Evolutionary conservation across 1,284 basidiomycete genomes (phyloP).

Genomic region (Moesziomyces sp.): DNA sequence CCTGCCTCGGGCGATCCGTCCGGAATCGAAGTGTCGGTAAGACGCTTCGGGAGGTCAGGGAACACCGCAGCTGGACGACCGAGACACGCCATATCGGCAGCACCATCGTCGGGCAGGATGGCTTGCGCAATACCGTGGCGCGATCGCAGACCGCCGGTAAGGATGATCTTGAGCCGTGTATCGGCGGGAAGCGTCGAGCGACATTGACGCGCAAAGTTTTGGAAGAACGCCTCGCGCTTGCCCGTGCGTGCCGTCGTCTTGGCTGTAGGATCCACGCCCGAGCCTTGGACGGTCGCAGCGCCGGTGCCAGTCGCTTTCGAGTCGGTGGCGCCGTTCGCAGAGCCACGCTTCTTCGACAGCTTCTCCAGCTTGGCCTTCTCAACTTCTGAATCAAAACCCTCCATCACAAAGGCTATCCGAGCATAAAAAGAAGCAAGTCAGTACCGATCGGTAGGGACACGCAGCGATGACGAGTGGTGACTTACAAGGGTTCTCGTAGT

Average conservation of each 20-base stretch:
- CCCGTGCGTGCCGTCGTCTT: constrained; percentile 40
- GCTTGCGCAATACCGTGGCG: constrained; percentile 74
- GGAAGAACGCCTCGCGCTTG: constrained; percentile 71
- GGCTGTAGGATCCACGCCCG: constrained; percentile 30
- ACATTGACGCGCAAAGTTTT: constrained; percentile 69
- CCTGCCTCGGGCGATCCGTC: constrained; percentile 38
- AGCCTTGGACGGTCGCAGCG: constrained; percentile 18
- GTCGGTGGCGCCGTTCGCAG: constrained; percentile 12
- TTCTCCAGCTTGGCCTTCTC: constrained; percentile 48
- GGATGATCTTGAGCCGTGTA: constrained; percentile 73
- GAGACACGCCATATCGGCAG: constrained; percentile 77
- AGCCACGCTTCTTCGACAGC: constrained; percentile 11
- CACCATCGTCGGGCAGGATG: constrained; percentile 42
- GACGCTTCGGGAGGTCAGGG: constrained; percentile 73
- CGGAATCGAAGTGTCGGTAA: constrained; percentile 50
- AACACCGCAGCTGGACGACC: constrained; percentile 77
- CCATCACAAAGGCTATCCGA: constrained; percentile 53
- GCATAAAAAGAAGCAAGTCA: not conserved
- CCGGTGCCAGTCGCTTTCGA: constrained; percentile 17
- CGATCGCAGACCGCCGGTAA: constrained; percentile 82
- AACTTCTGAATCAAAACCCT: constrained; percentile 64
- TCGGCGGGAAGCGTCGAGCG: constrained; percentile 46
- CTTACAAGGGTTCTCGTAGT: constrained; percentile 82
- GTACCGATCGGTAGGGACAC: not conserved
- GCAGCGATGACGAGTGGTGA: not conserved